Percentiles rank a stretch among this genome's conserved stretches.
Conservation (phyloP, 2,329 filamentous ascomycete genomes). For the Setomelanomma holmii region DNA sequence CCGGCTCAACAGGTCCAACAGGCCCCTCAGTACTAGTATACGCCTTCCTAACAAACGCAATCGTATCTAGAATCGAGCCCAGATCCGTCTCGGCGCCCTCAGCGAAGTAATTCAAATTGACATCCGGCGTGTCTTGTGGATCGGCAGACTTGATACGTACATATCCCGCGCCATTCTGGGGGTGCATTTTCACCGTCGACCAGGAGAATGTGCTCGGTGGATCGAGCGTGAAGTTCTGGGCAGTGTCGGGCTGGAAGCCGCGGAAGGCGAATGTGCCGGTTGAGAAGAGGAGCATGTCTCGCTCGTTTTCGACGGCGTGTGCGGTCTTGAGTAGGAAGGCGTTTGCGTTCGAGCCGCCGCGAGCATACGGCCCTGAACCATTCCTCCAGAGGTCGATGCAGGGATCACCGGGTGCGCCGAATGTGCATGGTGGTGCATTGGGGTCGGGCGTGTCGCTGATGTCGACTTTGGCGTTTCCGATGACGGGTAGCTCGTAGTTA, state of each 20-base stretch:
- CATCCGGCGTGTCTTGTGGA: slow-evolving; percentile 66
- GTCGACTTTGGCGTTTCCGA: slow-evolving; percentile 51
- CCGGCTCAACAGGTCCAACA: slow-evolving; percentile 37
- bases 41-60: slow-evolving; percentile 64
- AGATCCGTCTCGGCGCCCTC: slow-evolving; percentile 61
- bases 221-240: slow-evolving; percentile 45
- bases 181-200: slow-evolving; percentile 66
- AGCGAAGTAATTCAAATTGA: slow-evolving; percentile 48
- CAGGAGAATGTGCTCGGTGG: slow-evolving; percentile 42
- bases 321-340: slow-evolving; percentile 54
- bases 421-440: slow-evolving; percentile 19
- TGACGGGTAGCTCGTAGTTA: slow-evolving; percentile 54
- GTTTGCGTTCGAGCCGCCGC: slow-evolving; percentile 58
- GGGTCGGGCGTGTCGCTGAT: slow-evolving; percentile 8
- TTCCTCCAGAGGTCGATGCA: slow-evolving; percentile 25
- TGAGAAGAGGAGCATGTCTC: slow-evolving; percentile 61
- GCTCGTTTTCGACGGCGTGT: slow-evolving; percentile 53
- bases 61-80: slow-evolving; percentile 60
- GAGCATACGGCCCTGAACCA: slow-evolving; percentile 39
- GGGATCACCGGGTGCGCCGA: slow-evolving; percentile 26
- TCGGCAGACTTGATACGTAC: slow-evolving; percentile 66
- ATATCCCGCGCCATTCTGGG: slow-evolving; percentile 65
- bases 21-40: slow-evolving; percentile 61
- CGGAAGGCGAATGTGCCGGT: slow-evolving; percentile 55
- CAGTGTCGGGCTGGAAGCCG: slow-evolving; percentile 60